Base-by-base conservation (phyloP, 148 eudicot species). In the Heliamphora exappendiculata region DNA sequence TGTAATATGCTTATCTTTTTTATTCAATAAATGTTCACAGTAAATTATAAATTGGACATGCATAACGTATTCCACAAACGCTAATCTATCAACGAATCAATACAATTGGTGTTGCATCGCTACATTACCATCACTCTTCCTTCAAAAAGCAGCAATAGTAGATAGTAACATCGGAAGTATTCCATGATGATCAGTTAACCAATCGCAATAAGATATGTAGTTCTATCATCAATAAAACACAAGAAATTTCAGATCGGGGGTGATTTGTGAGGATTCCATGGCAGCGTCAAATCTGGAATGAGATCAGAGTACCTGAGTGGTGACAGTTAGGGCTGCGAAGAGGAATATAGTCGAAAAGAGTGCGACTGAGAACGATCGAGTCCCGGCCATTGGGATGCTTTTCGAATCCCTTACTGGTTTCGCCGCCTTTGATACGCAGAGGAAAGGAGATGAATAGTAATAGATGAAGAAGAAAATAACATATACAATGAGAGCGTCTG, bases 261-360 rank as follows among this genome's bases (percentile, higher is more conserved):
- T 60, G 66, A 60, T 50, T 1, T 13, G 24, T 54, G 33, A 16
- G 14, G 22, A 37, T 37, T 73, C 34, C 22, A 17, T 28, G 29
- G 34, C 12, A n/a, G n/a, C 34, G 42, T 69, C 75, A 44, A 59
- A 77, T 70, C 66, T 10, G 58, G 16, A 42, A 33, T 16, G 44
- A 71, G n/a, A 65, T 16, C 13, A 3, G 69, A 51, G 55, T 77
- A 87, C 97, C 93, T 89, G 88, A 83, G 84, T 67, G 59, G 59
- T 81, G 80, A n/a, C n/a, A 81, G 87, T 71, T 70, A 91, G 76
- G 72, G 91, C 78, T 81, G 82, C 91, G 74, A 85, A 47, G 74
- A 91, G 37, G 69, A 82, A 77, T 24, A 85, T 53, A 73, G 70
- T 59, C 65, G 78, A 89, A 17, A 91, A 63, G 41, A 89, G 68